Evolutionary conservation across 805 yeast species (phyloP).

Genomic region (Wickerhamia fluorescens): DNA sequence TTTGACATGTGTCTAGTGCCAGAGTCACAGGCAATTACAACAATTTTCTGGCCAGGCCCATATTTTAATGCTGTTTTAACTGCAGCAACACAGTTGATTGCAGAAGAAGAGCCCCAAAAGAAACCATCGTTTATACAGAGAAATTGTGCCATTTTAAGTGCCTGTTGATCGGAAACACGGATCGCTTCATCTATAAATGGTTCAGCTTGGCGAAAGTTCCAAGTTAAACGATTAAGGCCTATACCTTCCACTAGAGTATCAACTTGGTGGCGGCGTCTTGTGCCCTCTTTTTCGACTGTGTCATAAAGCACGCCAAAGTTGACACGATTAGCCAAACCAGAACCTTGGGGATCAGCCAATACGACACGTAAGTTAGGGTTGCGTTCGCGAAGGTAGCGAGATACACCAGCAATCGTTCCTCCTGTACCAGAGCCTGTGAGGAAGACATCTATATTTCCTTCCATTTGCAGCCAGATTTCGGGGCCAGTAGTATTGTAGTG

Average conservation of each 20-base stretch:
- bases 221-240: slow-evolving; percentile 82
- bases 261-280: slow-evolving; percentile 90
- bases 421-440: slow-evolving; percentile 95
- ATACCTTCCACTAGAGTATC: slow-evolving; percentile 93
- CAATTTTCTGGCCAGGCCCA: slow-evolving; percentile 60
- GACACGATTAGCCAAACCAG: slow-evolving; percentile 80
- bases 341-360: slow-evolving; percentile 94
- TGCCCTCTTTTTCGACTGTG: slow-evolving; percentile 81
- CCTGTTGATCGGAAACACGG: slow-evolving; percentile 73
- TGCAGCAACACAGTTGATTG: slow-evolving; percentile 90
- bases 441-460: slow-evolving; percentile 61
- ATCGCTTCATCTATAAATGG: slow-evolving; percentile 67
- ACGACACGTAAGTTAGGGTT: slow-evolving; percentile 41
- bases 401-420: slow-evolving; percentile 23
- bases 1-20: slow-evolving; percentile 87
- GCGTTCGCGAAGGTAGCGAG: slow-evolving; percentile 35
- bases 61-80: slow-evolving; percentile 41
- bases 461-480: slow-evolving; percentile 75
- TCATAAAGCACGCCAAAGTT: slow-evolving; percentile 94
- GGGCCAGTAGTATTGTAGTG: slow-evolving; percentile 88
- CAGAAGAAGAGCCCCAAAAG: slow-evolving; percentile 90
- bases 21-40: slow-evolving; percentile 86
- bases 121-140: slow-evolving; percentile 79
- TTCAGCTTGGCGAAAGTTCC: slow-evolving; percentile 72
- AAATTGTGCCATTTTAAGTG: slow-evolving; percentile 81